Percentiles rank a stretch among this genome's conserved stretches.
phyloP scores from a whole-genome alignment of 2,329 filamentous ascomycete species.

The Meredithiella fracta region DNA sequence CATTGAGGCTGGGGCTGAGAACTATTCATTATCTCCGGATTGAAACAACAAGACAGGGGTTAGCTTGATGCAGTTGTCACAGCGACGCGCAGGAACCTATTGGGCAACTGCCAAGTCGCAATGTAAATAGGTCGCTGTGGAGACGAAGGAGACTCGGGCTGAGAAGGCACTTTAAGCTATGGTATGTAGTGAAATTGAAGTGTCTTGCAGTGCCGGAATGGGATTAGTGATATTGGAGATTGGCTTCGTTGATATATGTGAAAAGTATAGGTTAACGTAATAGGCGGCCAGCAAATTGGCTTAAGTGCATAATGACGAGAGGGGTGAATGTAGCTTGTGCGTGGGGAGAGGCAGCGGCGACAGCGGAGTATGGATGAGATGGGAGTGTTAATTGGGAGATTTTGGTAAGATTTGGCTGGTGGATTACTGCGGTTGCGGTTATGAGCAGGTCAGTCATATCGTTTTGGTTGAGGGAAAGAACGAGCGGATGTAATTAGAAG shows the following conservation, averaged over 20 bases:
- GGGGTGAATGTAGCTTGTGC: neutral
- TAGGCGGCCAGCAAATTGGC: neutral
- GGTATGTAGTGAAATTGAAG: neutral
- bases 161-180: slow-evolving; percentile 5
- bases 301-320: neutral
- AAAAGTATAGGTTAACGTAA: neutral
- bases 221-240: too few species aligned
- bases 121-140: slow-evolving; percentile 11
- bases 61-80: slow-evolving; percentile 1
- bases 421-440: neutral
- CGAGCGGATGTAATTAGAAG: neutral
- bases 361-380: neutral
- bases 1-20: neutral
- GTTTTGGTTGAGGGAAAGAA: too few species aligned
- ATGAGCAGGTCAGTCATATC: neutral
- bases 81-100: slow-evolving; percentile 8
- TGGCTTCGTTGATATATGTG: too few species aligned
- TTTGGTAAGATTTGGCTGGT: neutral
- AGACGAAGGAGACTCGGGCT: neutral
- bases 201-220: too few species aligned
- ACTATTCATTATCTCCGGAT: neutral
- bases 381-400: neutral
- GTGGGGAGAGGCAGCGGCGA: neutral
- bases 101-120: slow-evolving; percentile 9
- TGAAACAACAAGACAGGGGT: neutral